Conservation (phyloP, 352 stramenopile species). For the Aphanomyces invadans region DNA sequence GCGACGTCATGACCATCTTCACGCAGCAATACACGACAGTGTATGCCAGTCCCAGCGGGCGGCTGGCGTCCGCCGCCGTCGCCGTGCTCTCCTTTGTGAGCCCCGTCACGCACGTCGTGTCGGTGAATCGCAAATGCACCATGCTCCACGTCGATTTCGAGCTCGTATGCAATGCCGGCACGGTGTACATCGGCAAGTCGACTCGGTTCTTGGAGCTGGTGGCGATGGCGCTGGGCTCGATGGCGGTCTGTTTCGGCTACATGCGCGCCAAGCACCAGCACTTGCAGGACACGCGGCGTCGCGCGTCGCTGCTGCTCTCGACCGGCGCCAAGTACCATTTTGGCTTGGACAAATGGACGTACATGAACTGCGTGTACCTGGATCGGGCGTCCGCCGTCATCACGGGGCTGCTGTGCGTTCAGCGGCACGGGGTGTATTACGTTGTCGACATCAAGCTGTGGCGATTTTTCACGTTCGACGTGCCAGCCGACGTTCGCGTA, state of each 20-base stretch:
- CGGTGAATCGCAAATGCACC: conserved; percentile 29
- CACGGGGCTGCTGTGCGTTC: not conserved
- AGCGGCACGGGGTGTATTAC: not conserved
- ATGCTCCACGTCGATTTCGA: conserved; percentile 31
- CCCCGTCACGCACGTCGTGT: not conserved
- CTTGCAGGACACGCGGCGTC: not conserved
- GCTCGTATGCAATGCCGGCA: not conserved
- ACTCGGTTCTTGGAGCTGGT: not conserved
- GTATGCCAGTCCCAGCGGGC: not conserved
- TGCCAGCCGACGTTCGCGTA: not conserved
- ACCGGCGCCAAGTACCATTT: not conserved
- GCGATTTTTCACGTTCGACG: not conserved
- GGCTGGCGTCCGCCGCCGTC: conserved; percentile 13
- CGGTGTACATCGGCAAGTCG: conserved; percentile 14
- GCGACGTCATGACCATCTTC: not conserved
- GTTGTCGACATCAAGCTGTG: conserved; percentile 16
- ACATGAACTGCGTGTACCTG: not conserved
- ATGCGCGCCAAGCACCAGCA: not conserved
- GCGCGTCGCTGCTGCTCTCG: not conserved
- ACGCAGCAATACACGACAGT: not conserved
- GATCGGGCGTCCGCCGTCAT: conserved; percentile 15
- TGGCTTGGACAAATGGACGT: not conserved
- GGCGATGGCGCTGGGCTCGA: not conserved
- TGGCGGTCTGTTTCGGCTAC: not conserved
- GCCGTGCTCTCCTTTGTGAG: not conserved